These are phyloP conservation scores for Nepenthes alata DNA, from an alignment of 179 eudicot genomes.

Conservation along the genomic window DNA sequence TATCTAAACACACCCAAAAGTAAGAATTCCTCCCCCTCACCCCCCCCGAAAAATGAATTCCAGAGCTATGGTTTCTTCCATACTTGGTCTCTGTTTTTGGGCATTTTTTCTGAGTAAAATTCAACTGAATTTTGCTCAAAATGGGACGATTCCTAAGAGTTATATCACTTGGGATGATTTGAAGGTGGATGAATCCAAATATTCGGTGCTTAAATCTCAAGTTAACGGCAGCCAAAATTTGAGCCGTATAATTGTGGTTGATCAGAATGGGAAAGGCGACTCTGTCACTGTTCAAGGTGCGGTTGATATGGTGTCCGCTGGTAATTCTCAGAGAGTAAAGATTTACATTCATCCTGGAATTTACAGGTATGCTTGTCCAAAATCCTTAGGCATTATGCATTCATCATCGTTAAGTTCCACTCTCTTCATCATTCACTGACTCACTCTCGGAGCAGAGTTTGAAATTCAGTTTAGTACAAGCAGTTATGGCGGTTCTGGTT, in stretches of 20 bases:
- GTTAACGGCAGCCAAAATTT: conserved; percentile 6
- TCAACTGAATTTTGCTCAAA: conserved; percentile 3
- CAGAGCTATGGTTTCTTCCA: too few species aligned
- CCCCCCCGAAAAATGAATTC: too few species aligned
- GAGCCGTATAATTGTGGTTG: conserved; percentile 41
- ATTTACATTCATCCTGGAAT: conserved; percentile 71
- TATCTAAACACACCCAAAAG: too few species aligned
- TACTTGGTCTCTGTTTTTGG: too few species aligned
- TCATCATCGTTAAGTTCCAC: background rate
- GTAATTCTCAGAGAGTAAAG: conserved; percentile 48
- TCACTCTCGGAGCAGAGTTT: background rate
- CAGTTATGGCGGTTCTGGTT: conserved; percentile 3
- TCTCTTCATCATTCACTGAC: too few species aligned
- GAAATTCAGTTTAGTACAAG: background rate
- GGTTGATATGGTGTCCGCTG: conserved; percentile 53
- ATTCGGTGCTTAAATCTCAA: conserved; percentile 15
- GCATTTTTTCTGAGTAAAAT: background rate
- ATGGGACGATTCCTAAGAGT: background rate
- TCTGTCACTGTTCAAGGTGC: conserved; percentile 74
- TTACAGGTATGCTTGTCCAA: conserved; percentile 46
- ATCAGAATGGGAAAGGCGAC: conserved; percentile 55
- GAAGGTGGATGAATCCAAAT: conserved; percentile 22
- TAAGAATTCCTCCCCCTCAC: too few species aligned
- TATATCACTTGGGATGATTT: conserved; percentile 66
- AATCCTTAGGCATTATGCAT: background rate